Conservation (phyloP, 2,329 filamentous ascomycete genomes). For the Celoporthe dispersa region DNA sequence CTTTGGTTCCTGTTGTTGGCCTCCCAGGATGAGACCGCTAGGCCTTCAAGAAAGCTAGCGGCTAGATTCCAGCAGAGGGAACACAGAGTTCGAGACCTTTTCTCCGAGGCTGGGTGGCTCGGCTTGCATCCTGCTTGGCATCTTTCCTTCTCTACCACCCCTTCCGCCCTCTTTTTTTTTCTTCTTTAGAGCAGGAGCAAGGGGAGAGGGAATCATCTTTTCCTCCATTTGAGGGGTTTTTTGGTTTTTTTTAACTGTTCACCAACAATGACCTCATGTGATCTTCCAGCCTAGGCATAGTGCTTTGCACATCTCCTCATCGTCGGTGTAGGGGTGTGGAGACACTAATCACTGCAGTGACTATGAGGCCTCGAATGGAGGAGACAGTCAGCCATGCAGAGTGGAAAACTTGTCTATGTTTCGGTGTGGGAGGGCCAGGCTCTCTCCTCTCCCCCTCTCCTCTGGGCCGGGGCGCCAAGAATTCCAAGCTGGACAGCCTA, state of each 20-base stretch:
- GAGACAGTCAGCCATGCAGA: not conserved
- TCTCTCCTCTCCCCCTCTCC: not conserved
- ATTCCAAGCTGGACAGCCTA: not conserved
- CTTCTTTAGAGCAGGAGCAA: no score
- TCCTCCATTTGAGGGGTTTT: no score
- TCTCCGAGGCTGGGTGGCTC: no score
- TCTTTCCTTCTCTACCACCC: not conserved
- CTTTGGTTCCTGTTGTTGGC: no score
- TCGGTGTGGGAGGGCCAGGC: not conserved
- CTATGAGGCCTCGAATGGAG: not conserved
- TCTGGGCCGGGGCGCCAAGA: not conserved
- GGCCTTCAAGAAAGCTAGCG: no score
- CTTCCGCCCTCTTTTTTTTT: no score
- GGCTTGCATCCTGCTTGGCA: not conserved
- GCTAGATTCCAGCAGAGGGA: no score
- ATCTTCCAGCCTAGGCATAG: not conserved
- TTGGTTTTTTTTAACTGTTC: not conserved
- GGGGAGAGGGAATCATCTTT: no score
- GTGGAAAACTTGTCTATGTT: not conserved
- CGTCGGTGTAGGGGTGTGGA: not conserved
- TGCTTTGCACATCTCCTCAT: not conserved
- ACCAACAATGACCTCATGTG: not conserved
- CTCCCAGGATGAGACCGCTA: no score
- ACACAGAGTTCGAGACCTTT: no score
- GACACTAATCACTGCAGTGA: not conserved